Evolutionary conservation across 306 rosid species (phyloP).

Genomic region (Quercus agrifolia): DNA sequence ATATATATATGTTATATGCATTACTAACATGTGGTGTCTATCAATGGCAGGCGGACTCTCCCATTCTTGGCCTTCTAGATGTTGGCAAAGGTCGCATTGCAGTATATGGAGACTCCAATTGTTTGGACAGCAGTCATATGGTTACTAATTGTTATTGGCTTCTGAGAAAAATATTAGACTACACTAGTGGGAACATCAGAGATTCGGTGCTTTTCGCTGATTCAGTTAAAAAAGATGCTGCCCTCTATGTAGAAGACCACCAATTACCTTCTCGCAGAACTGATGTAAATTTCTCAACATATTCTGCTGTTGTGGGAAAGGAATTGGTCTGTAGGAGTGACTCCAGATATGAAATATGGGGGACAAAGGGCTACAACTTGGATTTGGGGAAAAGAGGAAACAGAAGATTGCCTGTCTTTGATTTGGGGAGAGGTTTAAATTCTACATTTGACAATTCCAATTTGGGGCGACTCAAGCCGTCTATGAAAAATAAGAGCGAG

Average conservation of each 20-base stretch:
- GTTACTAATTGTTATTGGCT: conserved; percentile 90
- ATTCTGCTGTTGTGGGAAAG: conserved; percentile 76
- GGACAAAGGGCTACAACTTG: conserved; percentile 73
- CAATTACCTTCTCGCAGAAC: conserved; percentile 89
- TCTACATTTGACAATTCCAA: conserved; percentile 36
- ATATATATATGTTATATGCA: background rate
- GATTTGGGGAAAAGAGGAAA: conserved; percentile 48
- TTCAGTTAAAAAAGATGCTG: conserved; percentile 49
- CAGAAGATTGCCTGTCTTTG: conserved; percentile 78
- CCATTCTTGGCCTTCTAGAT: conserved; percentile 75
- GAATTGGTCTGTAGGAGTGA: conserved; percentile 74
- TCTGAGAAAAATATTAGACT: conserved; percentile 73
- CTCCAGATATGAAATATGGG: conserved; percentile 85
- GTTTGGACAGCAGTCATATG: conserved; percentile 98
- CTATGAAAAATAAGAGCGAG: conserved; percentile 47
- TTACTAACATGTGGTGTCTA: background rate
- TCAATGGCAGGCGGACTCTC: conserved; percentile 84
- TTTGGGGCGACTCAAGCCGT: conserved; percentile 21
- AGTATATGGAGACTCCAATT: conserved; percentile 95
- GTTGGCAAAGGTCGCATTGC: conserved; percentile 72
- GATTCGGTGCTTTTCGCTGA: conserved; percentile 81
- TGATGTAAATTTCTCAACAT: conserved; percentile 78
- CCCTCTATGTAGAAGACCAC: conserved; percentile 60
- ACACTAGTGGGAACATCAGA: conserved; percentile 58
- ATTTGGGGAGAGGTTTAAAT: conserved; percentile 63